Base-by-base conservation (phyloP, 2,329 filamentous ascomycete species). In the Penicillium sp. region DNA sequence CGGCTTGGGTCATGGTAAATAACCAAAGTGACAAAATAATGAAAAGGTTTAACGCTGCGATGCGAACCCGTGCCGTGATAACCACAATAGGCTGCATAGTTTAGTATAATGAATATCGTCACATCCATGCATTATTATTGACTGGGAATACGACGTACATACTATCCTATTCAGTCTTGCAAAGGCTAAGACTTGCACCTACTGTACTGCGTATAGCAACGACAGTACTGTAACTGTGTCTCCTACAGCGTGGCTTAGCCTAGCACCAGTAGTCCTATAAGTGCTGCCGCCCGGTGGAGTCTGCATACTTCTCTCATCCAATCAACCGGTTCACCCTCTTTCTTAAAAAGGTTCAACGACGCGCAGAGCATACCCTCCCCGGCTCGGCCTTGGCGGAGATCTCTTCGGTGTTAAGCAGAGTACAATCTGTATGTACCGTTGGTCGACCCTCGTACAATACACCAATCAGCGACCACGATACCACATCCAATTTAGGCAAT, bases 341-440 rank as follows among this genome's bases (percentile, higher is more conserved):
- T 49, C 56, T 56, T 2, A n/a, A 63, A 61, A 40, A n/a, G 60
- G 60, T 51, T 59, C 56, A 59, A 65, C 58, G 58, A 37, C 47
- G 63, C 60, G 56, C 49, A 40, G 57, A 40, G 57, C 58, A 60
- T 60, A 42, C 57, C 47, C 24, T 42, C 56, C 30, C 26, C 26
- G 28, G 24, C 28, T 35, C 37, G 47, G 42, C 44, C 42, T 30
- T 22, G 26, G 40, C n/a, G 30, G 40, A 44, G 40, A 35, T 33
- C 19, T 33, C 19, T 26, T 33, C 53, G 45, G 45, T 8, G 24
- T 49, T 49, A n/a, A 49, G 45, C 26, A 30, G 45, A 49, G 45
- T 49, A 28, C 26, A 12, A 33, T 28, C 5, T 33, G 30, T 33
- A 12, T 44, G 38, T 26, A 40, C 35, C 30, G 15, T 22, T 49